Conservation (phyloP, 1,139 yeast genomes). For the Sugiyamaella paludigena region DNA sequence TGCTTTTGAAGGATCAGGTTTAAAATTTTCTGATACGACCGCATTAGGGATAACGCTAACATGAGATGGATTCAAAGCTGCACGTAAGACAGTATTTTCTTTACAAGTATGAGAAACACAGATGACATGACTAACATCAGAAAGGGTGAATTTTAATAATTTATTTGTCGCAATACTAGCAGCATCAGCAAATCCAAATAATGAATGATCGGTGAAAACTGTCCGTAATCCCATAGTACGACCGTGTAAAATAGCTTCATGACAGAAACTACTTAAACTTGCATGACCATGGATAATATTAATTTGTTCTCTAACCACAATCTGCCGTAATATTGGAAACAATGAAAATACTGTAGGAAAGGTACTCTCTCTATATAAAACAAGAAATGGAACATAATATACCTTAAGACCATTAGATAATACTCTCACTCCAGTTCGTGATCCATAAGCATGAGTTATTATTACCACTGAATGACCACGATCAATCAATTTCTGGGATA, state of each 20-base stretch:
- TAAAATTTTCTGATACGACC: constrained; percentile 77
- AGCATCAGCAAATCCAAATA: constrained; percentile 90
- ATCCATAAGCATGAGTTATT: constrained; percentile 84
- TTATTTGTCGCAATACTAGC: constrained; percentile 86
- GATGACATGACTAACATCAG: constrained; percentile 87
- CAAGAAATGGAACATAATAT: constrained; percentile 81
- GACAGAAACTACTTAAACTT: constrained; percentile 78
- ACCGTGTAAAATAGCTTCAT: constrained; percentile 87
- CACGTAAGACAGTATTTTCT: constrained; percentile 90
- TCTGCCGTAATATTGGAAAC: constrained; percentile 81
- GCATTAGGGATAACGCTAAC: constrained; percentile 97
- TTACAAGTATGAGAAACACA: constrained; percentile 97
- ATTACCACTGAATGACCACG: constrained; percentile 90
- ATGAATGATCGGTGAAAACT: constrained; percentile 91
- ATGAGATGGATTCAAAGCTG: constrained; percentile 69
- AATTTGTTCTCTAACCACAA: constrained; percentile 78
- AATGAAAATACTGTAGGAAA: constrained; percentile 88
- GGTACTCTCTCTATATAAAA: constrained; percentile 76
- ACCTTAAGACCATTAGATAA: constrained; percentile 90
- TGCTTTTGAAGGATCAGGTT: constrained; percentile 49
- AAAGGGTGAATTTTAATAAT: constrained; percentile 73
- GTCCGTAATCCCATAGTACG: constrained; percentile 90
- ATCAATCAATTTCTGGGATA: constrained; percentile 71
- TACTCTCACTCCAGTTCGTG: constrained; percentile 75
- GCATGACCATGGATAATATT: constrained; percentile 97